These are phyloP conservation scores for Tremellales sp. DNA, from an alignment of 1,284 basidiomycete species.

Conservation along the genomic window DNA sequence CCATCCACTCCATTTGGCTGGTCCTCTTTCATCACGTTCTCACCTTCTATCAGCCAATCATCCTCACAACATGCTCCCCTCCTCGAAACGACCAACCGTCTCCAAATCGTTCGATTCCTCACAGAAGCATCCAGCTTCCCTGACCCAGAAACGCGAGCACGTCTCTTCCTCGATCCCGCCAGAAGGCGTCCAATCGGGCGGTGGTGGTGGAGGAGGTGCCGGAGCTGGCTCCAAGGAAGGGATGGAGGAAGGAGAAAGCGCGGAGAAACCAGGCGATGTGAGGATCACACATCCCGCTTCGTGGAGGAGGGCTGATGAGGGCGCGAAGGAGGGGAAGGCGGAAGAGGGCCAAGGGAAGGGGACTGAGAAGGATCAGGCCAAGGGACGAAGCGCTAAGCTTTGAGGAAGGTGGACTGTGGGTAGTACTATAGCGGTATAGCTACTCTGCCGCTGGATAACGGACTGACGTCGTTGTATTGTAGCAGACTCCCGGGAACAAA, in stretches of 20 bases:
- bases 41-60: too few species aligned
- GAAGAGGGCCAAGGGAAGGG: not conserved
- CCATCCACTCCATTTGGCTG: too few species aligned
- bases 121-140: slow-evolving; percentile 9
- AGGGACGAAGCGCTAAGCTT: slow-evolving; percentile 6
- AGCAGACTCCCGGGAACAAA: not conserved
- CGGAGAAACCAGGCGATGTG: slow-evolving; percentile 15
- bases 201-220: slow-evolving; percentile 13
- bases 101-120: too few species aligned
- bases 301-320: slow-evolving; percentile 13
- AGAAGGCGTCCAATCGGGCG: slow-evolving; percentile 13
- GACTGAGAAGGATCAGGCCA: slow-evolving; percentile 9
- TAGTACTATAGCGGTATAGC: not conserved
- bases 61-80: too few species aligned
- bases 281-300: slow-evolving; percentile 28
- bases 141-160: slow-evolving; percentile 10
- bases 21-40: too few species aligned
- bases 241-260: slow-evolving; percentile 6
- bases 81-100: too few species aligned
- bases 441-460: not conserved
- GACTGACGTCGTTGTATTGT: not conserved
- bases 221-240: slow-evolving; percentile 14
- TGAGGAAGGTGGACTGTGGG: not conserved
- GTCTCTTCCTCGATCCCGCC: slow-evolving; percentile 3
- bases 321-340: slow-evolving; percentile 1